Conservation (phyloP, 495 filamentous ascomycete species). For the Penicillium bialowiezense region DNA sequence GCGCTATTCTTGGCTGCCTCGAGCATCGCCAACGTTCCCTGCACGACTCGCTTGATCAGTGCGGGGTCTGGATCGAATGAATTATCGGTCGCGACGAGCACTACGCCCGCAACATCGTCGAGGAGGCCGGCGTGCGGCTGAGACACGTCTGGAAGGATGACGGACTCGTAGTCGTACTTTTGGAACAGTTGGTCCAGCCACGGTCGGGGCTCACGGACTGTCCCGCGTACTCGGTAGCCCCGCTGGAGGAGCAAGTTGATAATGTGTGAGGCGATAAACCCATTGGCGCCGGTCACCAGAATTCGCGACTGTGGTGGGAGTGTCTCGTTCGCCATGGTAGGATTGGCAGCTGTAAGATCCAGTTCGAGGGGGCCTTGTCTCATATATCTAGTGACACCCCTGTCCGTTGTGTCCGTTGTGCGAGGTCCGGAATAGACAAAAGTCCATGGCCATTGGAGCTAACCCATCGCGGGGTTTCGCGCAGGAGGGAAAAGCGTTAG, state of each 20-base stretch:
- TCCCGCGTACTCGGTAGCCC: conserved; percentile 53
- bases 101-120: background rate
- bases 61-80: background rate
- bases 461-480: conserved; percentile 2
- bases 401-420: too few species aligned
- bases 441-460: conserved; percentile 1
- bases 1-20: background rate
- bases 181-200: conserved; percentile 43
- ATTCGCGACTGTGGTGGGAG: conserved; percentile 15
- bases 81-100: background rate
- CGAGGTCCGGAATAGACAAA: background rate
- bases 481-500: background rate
- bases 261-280: conserved; percentile 53
- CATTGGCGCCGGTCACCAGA: conserved; percentile 57
- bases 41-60: background rate
- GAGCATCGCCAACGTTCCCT: background rate
- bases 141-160: conserved; percentile 19
- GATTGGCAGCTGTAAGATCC: background rate
- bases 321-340: background rate
- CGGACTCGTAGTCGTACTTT: conserved; percentile 27
- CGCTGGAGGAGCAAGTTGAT: conserved; percentile 45
- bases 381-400: background rate
- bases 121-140: conserved; percentile 30
- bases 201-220: conserved; percentile 41
- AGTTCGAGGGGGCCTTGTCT: background rate